Percentiles rank a stretch among this genome's conserved stretches.
Conservation (phyloP, 345 rosid genomes). For the Erodium maritimum region DNA sequence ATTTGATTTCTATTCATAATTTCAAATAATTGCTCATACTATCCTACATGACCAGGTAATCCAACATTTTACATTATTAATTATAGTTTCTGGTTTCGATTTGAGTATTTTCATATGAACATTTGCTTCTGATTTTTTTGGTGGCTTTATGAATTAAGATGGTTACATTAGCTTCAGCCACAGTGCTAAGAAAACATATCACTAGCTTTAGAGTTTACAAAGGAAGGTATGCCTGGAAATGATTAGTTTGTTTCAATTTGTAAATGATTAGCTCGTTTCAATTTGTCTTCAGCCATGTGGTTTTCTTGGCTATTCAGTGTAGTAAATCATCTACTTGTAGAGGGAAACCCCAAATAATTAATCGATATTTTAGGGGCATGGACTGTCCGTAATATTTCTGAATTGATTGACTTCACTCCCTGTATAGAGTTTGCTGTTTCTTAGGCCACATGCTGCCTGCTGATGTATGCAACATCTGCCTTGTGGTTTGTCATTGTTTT, state of each 20-base stretch:
- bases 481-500: background rate
- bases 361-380: background rate
- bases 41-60: background rate
- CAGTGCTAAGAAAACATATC: background rate
- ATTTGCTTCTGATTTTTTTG: background rate
- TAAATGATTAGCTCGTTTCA: background rate
- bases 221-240: background rate
- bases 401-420: background rate
- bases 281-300: background rate
- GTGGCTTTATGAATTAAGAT: background rate
- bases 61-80: background rate
- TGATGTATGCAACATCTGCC: background rate
- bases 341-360: background rate
- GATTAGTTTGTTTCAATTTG: background rate
- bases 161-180: background rate
- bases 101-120: background rate
- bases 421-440: background rate
- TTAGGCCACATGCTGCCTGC: background rate
- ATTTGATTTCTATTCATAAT: background rate
- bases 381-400: background rate
- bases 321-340: conserved; percentile 6
- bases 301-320: background rate
- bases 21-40: no score
- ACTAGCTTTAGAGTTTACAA: background rate
- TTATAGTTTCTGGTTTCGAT: no score